Conservation (phyloP, 331 rosid genomes). For the Quercus phellos region DNA sequence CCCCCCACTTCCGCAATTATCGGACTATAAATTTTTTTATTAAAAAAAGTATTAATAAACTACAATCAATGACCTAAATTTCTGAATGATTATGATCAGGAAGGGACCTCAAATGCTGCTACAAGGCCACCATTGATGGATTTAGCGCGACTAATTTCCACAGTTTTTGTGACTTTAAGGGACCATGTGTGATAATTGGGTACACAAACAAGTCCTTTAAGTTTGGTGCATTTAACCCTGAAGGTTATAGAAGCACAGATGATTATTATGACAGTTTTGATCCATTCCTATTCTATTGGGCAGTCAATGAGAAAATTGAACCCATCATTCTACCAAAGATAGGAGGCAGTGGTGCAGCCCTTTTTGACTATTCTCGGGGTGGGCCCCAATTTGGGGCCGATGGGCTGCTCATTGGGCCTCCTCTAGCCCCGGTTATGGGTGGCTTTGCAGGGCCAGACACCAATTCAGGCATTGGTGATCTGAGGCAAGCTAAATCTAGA, state of each 20-base stretch:
- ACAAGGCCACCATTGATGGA: constrained; percentile 71
- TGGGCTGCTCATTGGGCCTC: constrained; percentile 87
- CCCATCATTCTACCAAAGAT: constrained; percentile 72
- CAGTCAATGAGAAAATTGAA: constrained; percentile 16
- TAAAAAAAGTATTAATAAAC: too few relatives aligned
- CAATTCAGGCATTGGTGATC: constrained; percentile 63
- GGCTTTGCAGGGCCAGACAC: constrained; percentile 91
- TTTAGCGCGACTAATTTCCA: constrained; percentile 78
- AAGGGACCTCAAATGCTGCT: constrained; percentile 89
- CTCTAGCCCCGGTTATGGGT: constrained; percentile 83
- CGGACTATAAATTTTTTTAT: too few relatives aligned
- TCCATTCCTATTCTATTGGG: constrained; percentile 79
- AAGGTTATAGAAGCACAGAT: constrained; percentile 93
- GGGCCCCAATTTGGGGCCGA: constrained; percentile 88
- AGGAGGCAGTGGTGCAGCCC: constrained; percentile 92
- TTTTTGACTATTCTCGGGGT: constrained; percentile 79
- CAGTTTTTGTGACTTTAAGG: constrained; percentile 75
- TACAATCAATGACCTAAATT: background rate
- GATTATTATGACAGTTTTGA: constrained; percentile 84
- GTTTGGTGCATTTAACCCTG: constrained; percentile 92
- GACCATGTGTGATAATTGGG: constrained; percentile 84
- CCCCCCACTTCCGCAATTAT: too few relatives aligned
- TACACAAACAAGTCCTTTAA: constrained; percentile 74
- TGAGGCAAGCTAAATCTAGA: constrained; percentile 81
- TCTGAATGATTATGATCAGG: constrained; percentile 40